Evolutionary conservation across 805 yeast species (phyloP), one percentile per base, ranked within the genome.

Genomic region (Pichia californica): DNA sequence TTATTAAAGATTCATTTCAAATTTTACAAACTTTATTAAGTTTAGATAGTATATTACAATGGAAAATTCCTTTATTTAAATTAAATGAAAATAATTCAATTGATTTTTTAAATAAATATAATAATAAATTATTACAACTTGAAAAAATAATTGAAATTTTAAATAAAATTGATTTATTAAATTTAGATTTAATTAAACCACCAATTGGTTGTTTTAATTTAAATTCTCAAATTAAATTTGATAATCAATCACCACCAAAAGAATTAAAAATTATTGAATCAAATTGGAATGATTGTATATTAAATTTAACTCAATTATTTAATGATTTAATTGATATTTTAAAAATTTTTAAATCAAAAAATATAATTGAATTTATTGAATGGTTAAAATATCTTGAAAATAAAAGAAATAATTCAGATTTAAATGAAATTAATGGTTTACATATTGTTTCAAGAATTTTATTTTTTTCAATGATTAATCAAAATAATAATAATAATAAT

Each of bases 361-460:
- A 63, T 20, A 51, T 60, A 0, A 29, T 53, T 2, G 61, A 63
- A 36, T 45, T 62, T 33, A 40, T 38, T 16, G 59, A 57, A 35
- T 60, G 54, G 47, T 39, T 62, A 8, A 40, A 38, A n/a, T 37
- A 38, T 23, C 52, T 60, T 32, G 57, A 56, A 61, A 50, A 51
- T 16, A 52, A 55, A 29, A 49, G 68, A 29, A 43, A 50, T 26
- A 52, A 54, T 5, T 35, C 43, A 26, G 59, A 55, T 30, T 48
- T 47, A 0, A 61, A 58, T 51, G 66, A 61, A 37, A 52, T 62
- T 5, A 29, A 54, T n/a, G 66, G 66, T 0, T 52, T 61, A 34
- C 72, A 69, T 49, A 74, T 71, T 7, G 57, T 84, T n/a, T 71
- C 81, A 1, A 69, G 89, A 46, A 83, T 84, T 2, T 52, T 80